These are phyloP conservation scores for Hanseniaspora nectarophila DNA, from an alignment of 805 yeast species.

Conservation along the genomic window DNA sequence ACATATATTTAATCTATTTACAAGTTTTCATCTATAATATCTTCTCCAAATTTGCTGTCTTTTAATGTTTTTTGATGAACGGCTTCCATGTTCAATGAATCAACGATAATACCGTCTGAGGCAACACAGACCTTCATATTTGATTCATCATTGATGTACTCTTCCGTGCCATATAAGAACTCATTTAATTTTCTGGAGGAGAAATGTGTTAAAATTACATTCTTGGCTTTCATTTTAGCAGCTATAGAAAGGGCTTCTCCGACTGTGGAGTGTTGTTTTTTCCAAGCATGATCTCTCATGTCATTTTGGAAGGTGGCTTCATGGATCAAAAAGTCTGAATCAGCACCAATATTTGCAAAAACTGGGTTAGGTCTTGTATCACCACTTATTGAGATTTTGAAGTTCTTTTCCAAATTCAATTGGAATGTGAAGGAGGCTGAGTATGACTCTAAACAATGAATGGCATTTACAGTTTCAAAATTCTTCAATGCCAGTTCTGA, in stretches of 20 bases:
- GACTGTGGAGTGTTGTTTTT: conserved; percentile 78
- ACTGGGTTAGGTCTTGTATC: conserved; percentile 75
- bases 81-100: background rate
- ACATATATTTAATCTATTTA: no score
- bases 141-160: background rate
- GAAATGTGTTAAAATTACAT: conserved; percentile 76
- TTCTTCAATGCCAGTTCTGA: conserved; percentile 33
- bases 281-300: conserved; percentile 60
- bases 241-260: conserved; percentile 72
- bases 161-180: conserved; percentile 22
- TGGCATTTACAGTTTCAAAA: conserved; percentile 58
- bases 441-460: conserved; percentile 77
- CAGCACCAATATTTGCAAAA: conserved; percentile 54
- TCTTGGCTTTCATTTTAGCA: conserved; percentile 55
- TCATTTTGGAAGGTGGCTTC: conserved; percentile 87
- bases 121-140: conserved; percentile 35
- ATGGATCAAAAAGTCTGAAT: conserved; percentile 69
- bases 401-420: conserved; percentile 17
- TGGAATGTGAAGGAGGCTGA: conserved; percentile 45
- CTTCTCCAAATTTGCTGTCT: background rate
- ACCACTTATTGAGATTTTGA: conserved; percentile 76
- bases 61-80: background rate
- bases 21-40: background rate
- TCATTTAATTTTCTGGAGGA: conserved; percentile 46
- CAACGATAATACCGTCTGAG: conserved; percentile 52